phyloP scores from a whole-genome alignment of 345 rosid genomes.

The Eutrema heterophyllum region DNA sequence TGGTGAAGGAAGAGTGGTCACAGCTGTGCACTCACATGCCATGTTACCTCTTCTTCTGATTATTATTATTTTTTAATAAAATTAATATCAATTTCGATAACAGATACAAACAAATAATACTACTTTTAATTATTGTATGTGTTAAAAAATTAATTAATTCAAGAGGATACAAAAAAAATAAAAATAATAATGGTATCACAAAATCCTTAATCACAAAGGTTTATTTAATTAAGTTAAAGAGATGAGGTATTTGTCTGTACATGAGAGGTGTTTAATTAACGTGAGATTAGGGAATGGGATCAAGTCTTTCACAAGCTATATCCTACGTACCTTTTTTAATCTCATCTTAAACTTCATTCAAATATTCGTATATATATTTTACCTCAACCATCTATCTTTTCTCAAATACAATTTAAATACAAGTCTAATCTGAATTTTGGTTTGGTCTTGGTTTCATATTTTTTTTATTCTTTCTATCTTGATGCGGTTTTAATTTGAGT shows the following conservation, averaged over 20 bases:
- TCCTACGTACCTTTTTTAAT: not conserved
- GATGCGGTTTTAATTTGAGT: not conserved
- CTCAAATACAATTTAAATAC: not conserved
- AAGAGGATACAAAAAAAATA: slow-evolving; percentile 1
- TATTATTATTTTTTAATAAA: not conserved
- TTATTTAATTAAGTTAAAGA: slow-evolving; percentile 4
- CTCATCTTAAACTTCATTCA: slow-evolving; percentile 4
- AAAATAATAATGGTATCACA: slow-evolving; percentile 3
- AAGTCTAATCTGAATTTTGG: not conserved
- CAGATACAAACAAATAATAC: slow-evolving; percentile 34
- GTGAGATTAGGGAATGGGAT: slow-evolving; percentile 33
- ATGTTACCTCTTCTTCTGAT: slow-evolving; percentile 49
- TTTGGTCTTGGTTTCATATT: not conserved
- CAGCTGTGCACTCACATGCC: slow-evolving; percentile 95
- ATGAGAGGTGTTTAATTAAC: slow-evolving; percentile 31
- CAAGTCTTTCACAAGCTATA: slow-evolving; percentile 25
- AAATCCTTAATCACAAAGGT: slow-evolving; percentile 9
- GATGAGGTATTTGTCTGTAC: slow-evolving; percentile 35
- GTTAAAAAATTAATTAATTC: not conserved
- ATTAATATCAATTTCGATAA: slow-evolving; percentile 17
- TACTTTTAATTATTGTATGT: slow-evolving; percentile 26
- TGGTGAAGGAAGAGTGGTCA: slow-evolving; percentile 50
- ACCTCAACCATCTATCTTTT: not conserved
- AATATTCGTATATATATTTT: not conserved
- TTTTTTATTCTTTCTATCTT: not conserved